Base-by-base conservation (phyloP, 208 protist genomes). In the Leishmania turanica region DNA sequence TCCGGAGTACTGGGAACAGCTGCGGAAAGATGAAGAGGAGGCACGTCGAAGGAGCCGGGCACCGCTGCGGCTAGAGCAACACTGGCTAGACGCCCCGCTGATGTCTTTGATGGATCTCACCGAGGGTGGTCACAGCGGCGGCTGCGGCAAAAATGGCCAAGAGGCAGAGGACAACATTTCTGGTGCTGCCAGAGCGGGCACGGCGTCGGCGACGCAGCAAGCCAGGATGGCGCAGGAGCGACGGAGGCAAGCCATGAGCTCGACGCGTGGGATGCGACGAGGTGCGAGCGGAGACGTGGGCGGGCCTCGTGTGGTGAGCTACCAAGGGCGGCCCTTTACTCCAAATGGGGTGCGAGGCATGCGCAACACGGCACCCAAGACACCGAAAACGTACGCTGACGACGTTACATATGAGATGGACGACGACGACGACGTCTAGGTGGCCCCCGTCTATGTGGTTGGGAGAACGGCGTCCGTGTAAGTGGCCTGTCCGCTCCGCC, bases 301-400 rank as follows among this genome's bases (percentile, higher is more conserved):
- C 9, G 66, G 78, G 17, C 79, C 82, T 64, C 78, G 79, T n/a
- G 89, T 85, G 15, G 75, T 88, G 40, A 88, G 81, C 65, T 93
- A 85, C 82, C 77, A 88, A 58, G 89, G 89, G 2, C 79, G 89
- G 6, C 87, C 87, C 47, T 93, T 93, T 60, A 93, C 89, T 2
- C 71, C 87, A 8, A 87, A 84, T 47, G 87, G 87, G 27, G 88
- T 93, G 9, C 87, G 87, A 47, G 84, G 85, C 4, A 53, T 58
- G 49, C 74, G 80, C 70, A 80, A 75, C 37, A 37, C 53, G 42
- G 45, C 79, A 21, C 75, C 65, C 47, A 65, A 77, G 24, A 87
- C 79, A 42, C 72, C 75, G 31, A 65, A 79, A 37, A 78, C 79
- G 34, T 81, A 73, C 62, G 75, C 54, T 27, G 81, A 81, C 27